phyloP scores from a whole-genome alignment of 352 stramenopile genomes.

The Globisporangium cederbergense region DNA sequence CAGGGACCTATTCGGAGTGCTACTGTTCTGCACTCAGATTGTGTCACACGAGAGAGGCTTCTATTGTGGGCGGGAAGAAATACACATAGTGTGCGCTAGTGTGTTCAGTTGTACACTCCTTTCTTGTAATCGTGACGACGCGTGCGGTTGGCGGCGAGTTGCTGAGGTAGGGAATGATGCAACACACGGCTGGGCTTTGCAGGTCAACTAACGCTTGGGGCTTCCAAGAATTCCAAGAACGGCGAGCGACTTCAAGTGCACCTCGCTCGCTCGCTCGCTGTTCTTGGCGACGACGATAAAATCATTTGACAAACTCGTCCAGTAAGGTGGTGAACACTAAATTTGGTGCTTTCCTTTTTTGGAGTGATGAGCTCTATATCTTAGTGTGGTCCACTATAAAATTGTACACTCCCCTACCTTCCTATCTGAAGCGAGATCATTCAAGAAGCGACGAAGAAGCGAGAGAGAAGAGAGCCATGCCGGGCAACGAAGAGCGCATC shows the following conservation, averaged over 20 bases:
- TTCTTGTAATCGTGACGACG: too few relatives aligned
- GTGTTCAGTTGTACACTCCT: too few relatives aligned
- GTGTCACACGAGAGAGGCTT: background rate
- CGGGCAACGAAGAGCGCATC: constrained; percentile 73
- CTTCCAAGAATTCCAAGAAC: too few relatives aligned
- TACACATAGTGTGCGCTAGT: too few relatives aligned
- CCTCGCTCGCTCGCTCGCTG: too few relatives aligned
- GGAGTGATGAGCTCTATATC: background rate
- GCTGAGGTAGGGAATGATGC: too few relatives aligned
- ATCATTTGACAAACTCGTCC: too few relatives aligned
- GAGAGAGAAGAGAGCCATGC: constrained; percentile 30
- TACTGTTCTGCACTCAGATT: background rate
- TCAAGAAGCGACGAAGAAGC: constrained; percentile 6
- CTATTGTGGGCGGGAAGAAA: background rate
- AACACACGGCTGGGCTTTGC: too few relatives aligned
- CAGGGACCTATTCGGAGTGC: background rate
- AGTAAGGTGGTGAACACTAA: background rate
- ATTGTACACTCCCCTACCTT: background rate
- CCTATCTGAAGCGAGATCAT: constrained; percentile 2
- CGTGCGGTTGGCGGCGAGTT: too few relatives aligned
- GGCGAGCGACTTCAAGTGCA: too few relatives aligned
- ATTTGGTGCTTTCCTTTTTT: background rate
- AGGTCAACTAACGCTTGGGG: too few relatives aligned
- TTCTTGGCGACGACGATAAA: too few relatives aligned
- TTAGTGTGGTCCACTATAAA: background rate